Percentiles rank a stretch among this genome's conserved stretches.
phyloP scores from a whole-genome alignment of 768 basidiomycete species.

The Crassisporium funariophilum region DNA sequence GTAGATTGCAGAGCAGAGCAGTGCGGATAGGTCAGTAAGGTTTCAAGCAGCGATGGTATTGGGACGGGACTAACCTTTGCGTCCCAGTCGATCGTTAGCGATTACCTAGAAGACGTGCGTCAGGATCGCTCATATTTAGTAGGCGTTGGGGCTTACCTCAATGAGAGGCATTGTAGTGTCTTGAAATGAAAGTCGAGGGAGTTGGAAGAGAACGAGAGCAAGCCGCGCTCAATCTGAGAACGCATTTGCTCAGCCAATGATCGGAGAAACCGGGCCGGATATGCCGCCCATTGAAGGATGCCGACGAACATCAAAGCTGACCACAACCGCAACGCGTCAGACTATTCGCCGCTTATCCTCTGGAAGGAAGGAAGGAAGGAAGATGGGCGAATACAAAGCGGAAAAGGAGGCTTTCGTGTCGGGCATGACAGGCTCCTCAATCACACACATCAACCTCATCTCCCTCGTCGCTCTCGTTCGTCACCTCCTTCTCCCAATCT shows the following conservation, averaged over 20 bases:
- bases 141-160: constrained; percentile 39
- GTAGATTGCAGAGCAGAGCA: neutral
- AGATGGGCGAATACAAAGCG: constrained; percentile 56
- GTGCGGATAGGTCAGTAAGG: constrained; percentile 8
- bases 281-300: too few relatives aligned
- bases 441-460: constrained; percentile 65
- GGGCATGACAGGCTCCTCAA: constrained; percentile 67
- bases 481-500: neutral
- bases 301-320: too few relatives aligned
- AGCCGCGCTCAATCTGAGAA: too few relatives aligned
- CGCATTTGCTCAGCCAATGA: too few relatives aligned
- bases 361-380: neutral
- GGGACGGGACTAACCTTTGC: constrained; percentile 65
- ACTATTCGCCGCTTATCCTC: neutral
- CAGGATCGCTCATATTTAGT: neutral
- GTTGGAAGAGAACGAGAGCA: too few relatives aligned
- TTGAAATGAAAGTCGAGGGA: neutral
- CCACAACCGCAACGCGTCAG: too few relatives aligned
- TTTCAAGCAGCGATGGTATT: neutral
- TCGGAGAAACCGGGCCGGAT: too few relatives aligned
- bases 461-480: constrained; percentile 44
- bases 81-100: constrained; percentile 93
- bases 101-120: constrained; percentile 61
- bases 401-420: constrained; percentile 86
- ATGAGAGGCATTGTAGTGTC: constrained; percentile 49